phyloP scores from a whole-genome alignment of 495 filamentous ascomycete genomes.

The Penicillium bialowiezense region DNA sequence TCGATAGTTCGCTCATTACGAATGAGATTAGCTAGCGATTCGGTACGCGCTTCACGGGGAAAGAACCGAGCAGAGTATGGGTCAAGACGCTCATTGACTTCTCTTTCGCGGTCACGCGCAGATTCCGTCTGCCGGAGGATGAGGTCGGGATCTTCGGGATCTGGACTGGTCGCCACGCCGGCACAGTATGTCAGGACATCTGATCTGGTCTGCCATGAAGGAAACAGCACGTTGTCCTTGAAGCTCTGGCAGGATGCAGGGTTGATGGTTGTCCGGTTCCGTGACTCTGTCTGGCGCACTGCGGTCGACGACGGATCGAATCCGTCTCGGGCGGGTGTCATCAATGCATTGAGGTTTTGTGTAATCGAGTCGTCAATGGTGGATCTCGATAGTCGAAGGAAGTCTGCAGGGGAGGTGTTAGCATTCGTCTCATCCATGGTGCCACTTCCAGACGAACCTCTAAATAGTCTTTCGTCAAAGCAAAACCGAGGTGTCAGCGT shows the following conservation, averaged over 20 bases:
- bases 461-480: conserved; percentile 78
- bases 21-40: conserved; percentile 72
- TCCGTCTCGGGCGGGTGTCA: conserved; percentile 65
- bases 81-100: conserved; percentile 87
- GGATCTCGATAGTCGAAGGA: conserved; percentile 81
- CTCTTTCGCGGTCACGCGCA: conserved; percentile 64
- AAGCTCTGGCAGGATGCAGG: conserved; percentile 63
- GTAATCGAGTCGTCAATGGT: conserved; percentile 90
- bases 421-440: neutral
- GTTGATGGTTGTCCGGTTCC: conserved; percentile 49
- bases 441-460: conserved; percentile 55
- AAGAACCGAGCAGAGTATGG: conserved; percentile 87
- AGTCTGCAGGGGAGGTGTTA: conserved; percentile 58
- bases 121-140: conserved; percentile 67
- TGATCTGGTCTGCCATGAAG: conserved; percentile 81
- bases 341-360: conserved; percentile 87
- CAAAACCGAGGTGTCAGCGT: conserved; percentile 84
- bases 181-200: conserved; percentile 90
- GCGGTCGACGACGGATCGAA: conserved; percentile 82
- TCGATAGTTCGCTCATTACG: conserved; percentile 86
- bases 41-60: conserved; percentile 78
- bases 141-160: conserved; percentile 84
- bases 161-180: conserved; percentile 79
- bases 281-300: conserved; percentile 48
- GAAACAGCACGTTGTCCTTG: conserved; percentile 77